Conservation (phyloP, 129 eudicot species). For the Lactuca saligna region DNA sequence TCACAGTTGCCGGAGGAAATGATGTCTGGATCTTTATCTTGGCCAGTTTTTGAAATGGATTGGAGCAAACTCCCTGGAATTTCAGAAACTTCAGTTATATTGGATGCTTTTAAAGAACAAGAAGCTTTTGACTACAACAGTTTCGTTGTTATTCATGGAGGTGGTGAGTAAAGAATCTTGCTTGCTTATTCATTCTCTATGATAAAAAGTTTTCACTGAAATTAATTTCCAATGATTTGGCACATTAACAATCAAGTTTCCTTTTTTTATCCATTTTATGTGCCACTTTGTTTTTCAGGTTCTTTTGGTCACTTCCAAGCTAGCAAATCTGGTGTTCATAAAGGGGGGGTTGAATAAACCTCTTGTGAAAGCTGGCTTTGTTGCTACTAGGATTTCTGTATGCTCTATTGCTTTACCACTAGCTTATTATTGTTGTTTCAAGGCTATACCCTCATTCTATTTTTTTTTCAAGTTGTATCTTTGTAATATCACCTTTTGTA, state of each 20-base stretch:
- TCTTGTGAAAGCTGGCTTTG: conserved; percentile 94
- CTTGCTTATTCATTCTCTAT: background rate
- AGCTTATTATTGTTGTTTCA: too few species aligned
- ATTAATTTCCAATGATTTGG: too few species aligned
- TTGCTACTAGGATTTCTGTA: conserved; percentile 95
- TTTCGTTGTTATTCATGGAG: conserved; percentile 92
- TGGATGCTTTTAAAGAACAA: conserved; percentile 46
- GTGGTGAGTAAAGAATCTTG: conserved; percentile 51
- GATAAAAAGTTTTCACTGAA: conserved; percentile 4
- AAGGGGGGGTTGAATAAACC: too few species aligned
- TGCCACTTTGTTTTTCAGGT: conserved; percentile 68
- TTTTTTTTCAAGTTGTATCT: too few species aligned
- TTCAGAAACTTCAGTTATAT: conserved; percentile 32
- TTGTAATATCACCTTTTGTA: too few species aligned
- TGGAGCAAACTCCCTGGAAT: conserved; percentile 83
- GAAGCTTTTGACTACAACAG: conserved; percentile 37
- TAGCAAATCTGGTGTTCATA: conserved; percentile 95
- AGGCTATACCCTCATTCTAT: background rate
- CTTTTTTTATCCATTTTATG: too few species aligned
- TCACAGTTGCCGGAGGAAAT: conserved; percentile 66
- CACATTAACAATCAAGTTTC: too few species aligned
- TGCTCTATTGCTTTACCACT: conserved; percentile 26
- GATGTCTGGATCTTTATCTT: conserved; percentile 43
- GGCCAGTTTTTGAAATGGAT: conserved; percentile 67
- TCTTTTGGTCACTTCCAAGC: conserved; percentile 99